Evolutionary conservation across 441 rosid genomes (phyloP), one percentile per base, ranked within the genome.

Genomic region (Pelargonium citronellum): DNA sequence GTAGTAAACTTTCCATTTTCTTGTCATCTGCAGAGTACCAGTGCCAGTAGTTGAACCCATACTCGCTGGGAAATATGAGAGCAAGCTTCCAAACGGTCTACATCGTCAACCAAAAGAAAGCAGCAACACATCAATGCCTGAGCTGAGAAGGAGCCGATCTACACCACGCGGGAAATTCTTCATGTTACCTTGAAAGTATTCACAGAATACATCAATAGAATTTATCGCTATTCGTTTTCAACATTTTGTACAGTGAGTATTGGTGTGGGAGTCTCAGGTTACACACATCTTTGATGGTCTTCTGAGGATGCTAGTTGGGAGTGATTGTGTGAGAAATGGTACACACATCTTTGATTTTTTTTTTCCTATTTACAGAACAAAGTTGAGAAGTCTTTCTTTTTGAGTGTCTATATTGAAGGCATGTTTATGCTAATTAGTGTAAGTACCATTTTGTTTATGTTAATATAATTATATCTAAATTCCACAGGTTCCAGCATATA

Each of bases 111-210:
- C 70, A 3, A 87, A 85, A 62, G 95, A 88, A 78, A 84, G 80
- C 62, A 82, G 77, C 60, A 69, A 2, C 8, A 17, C 75, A 72
- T 78, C 87, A 9, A 71, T 79, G 81, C 85, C 88, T 15, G 97
- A 90, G 72, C 82, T 90, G 66, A 84, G 90, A 71, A 85, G 99
- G 77, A 94, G 92, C 73, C 83, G 89, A 67, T 94, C 94, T 34
- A 80, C 90, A 22, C 91, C 96, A 71, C 90, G 92, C 0, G 92
- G 91, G 55, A 91, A 90, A 79, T 87, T 86, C 73, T 80, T 83
- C 66, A 71, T 79, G 64, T 78, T 82, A 71, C 86, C 93, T 69
- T 88, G 84, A 57, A 86, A 74, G 73, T 64, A 34, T 75, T 64
- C 47, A 58, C 70, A 64, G 46, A 7, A 68, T 51, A 80, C 63